phyloP scores from a whole-genome alignment of 306 rosid genomes.

The Malus sieversii region DNA sequence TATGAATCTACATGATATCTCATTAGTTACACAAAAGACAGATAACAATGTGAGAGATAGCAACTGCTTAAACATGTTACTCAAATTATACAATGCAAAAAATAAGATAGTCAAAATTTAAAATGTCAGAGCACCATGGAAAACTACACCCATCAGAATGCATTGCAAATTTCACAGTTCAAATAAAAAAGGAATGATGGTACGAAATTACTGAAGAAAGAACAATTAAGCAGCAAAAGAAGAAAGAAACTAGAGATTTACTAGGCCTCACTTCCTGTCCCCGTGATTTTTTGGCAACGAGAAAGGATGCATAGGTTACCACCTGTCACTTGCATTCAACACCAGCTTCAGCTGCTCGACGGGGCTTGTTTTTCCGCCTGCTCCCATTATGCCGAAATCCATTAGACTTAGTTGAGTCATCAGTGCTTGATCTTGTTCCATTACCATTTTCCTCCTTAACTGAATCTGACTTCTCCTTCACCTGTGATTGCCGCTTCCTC shows the following conservation, averaged over 20 bases:
- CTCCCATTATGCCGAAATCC: conserved; percentile 83
- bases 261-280: conserved; percentile 41
- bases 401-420: conserved; percentile 32
- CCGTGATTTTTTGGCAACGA: conserved; percentile 16
- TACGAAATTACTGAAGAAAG: conserved; percentile 20
- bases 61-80: conserved; percentile 8
- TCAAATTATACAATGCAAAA: conserved; percentile 12
- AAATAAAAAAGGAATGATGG: conserved; percentile 25
- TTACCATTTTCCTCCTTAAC: conserved; percentile 37
- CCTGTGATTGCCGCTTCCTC: conserved; percentile 36
- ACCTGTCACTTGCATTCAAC: conserved; percentile 72
- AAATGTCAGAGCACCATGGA: conserved; percentile 20
- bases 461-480: conserved; percentile 33
- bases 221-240: conserved; percentile 35
- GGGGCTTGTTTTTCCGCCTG: conserved; percentile 80
- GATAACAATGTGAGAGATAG: neutral
- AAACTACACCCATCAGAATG: conserved; percentile 38
- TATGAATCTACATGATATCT: neutral
- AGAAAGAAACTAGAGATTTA: conserved; percentile 33
- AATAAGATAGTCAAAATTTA: conserved; percentile 22
- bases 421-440: conserved; percentile 28
- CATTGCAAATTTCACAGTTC: conserved; percentile 43
- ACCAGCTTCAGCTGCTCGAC: conserved; percentile 86
- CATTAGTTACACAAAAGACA: neutral
- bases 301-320: conserved; percentile 27